phyloP scores from a whole-genome alignment of 345 rosid genomes.

The Iberis pinnata region DNA sequence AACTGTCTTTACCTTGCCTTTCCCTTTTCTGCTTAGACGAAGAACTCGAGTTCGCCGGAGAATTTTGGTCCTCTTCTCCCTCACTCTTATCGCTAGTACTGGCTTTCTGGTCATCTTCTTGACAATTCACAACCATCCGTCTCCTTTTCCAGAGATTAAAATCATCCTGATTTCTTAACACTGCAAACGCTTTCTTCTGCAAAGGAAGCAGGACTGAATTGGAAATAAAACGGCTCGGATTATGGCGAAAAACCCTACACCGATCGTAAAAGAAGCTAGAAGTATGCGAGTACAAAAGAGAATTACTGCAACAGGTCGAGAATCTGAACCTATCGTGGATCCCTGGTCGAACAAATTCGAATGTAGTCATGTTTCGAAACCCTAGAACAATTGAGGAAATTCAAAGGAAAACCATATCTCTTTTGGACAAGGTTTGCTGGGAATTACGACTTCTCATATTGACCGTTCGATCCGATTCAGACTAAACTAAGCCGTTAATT shows the following conservation, averaged over 20 bases:
- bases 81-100: constrained; percentile 40
- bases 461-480: constrained; percentile 28
- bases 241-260: constrained; percentile 37
- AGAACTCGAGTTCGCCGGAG: constrained; percentile 30
- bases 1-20: constrained; percentile 42
- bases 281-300: constrained; percentile 33
- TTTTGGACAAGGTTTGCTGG: constrained; percentile 9
- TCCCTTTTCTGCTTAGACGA: constrained; percentile 47
- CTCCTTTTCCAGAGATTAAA: constrained; percentile 33
- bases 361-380: constrained; percentile 37
- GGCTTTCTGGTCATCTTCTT: constrained; percentile 57
- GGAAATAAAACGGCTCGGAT: constrained; percentile 30
- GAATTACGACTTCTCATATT: constrained; percentile 20
- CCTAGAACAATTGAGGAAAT: constrained; percentile 32
- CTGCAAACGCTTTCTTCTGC: constrained; percentile 12
- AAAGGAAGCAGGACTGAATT: constrained; percentile 28
- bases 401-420: neutral
- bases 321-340: constrained; percentile 23
- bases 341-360: constrained; percentile 38
- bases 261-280: constrained; percentile 30
- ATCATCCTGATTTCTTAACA: constrained; percentile 9
- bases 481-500: neutral
- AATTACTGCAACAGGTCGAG: constrained; percentile 22
- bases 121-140: constrained; percentile 46
- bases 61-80: constrained; percentile 32